Conservation (phyloP, 306 rosid genomes). For the Castanea sativa region DNA sequence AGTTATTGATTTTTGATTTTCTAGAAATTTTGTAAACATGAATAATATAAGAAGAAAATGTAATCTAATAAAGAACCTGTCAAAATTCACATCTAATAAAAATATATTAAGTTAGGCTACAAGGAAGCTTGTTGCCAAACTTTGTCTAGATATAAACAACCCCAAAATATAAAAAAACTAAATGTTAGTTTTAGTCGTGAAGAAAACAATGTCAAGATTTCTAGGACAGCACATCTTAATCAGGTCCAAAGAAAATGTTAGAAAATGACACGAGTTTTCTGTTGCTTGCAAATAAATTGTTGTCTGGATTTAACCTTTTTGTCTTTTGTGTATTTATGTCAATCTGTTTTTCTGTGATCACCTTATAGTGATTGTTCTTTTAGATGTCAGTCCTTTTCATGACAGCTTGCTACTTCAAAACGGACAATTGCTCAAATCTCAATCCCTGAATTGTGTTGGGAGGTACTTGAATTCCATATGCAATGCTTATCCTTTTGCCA, state of each 20-base stretch:
- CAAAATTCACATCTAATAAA: too few relatives aligned
- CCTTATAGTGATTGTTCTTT: background rate
- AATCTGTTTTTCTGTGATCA: too few relatives aligned
- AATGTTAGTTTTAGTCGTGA: background rate
- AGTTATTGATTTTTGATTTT: too few relatives aligned
- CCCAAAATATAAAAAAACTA: too few relatives aligned
- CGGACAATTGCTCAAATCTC: background rate
- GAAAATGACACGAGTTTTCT: background rate
- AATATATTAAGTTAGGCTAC: too few relatives aligned
- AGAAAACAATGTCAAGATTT: background rate
- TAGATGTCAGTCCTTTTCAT: background rate
- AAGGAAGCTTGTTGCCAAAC: too few relatives aligned
- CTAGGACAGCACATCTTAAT: background rate
- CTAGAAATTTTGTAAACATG: too few relatives aligned
- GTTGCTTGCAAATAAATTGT: background rate
- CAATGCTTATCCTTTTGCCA: background rate
- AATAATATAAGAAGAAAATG: too few relatives aligned
- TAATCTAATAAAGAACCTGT: accelerated
- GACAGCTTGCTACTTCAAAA: background rate
- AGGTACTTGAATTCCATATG: background rate
- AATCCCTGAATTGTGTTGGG: background rate
- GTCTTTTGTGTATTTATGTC: too few relatives aligned
- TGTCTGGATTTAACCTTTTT: too few relatives aligned
- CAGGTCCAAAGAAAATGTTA: background rate
- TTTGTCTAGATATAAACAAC: too few relatives aligned